Conservation (phyloP, 139 green algal genomes). For the Haematococcus sp. region DNA sequence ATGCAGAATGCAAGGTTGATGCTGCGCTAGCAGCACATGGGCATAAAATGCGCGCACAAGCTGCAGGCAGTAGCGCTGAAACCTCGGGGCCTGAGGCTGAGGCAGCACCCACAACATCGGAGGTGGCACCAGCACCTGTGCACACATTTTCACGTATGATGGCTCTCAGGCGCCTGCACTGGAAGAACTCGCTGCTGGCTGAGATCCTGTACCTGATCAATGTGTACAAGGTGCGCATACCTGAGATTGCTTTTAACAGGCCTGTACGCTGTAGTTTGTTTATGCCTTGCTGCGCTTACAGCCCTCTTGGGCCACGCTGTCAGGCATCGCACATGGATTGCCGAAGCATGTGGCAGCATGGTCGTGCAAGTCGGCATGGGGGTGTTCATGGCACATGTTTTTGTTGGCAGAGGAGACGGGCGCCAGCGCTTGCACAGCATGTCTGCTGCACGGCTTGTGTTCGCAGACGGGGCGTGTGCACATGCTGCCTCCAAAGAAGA, state of each 20-base stretch:
- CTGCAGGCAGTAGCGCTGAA: constrained; percentile 2
- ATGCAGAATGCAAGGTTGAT: constrained; percentile 56
- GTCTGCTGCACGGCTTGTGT: too few relatives aligned
- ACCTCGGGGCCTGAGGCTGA: too few relatives aligned
- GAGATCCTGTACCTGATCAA: constrained; percentile 56
- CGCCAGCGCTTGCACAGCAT: too few relatives aligned
- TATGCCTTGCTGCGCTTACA: too few relatives aligned
- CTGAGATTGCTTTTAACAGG: not conserved
- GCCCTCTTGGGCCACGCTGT: too few relatives aligned
- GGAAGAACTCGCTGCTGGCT: constrained; percentile 47
- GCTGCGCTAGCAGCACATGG: constrained; percentile 26
- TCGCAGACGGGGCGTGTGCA: constrained; percentile 57
- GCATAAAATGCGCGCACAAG: not conserved
- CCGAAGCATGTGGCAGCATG: too few relatives aligned
- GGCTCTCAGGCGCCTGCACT: constrained; percentile 60
- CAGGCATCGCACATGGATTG: too few relatives aligned
- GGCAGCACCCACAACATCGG: not conserved
- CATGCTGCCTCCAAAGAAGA: constrained; percentile 43
- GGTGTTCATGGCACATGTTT: too few relatives aligned
- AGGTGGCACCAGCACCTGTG: not conserved
- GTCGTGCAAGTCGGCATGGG: too few relatives aligned
- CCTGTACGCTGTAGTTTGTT: not conserved
- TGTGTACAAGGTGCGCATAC: constrained; percentile 34
- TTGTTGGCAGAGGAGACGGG: too few relatives aligned
- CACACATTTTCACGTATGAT: constrained; percentile 49